These are phyloP conservation scores for Irpex rosettiformis DNA, from an alignment of 1,284 basidiomycete genomes.

Conservation along the genomic window DNA sequence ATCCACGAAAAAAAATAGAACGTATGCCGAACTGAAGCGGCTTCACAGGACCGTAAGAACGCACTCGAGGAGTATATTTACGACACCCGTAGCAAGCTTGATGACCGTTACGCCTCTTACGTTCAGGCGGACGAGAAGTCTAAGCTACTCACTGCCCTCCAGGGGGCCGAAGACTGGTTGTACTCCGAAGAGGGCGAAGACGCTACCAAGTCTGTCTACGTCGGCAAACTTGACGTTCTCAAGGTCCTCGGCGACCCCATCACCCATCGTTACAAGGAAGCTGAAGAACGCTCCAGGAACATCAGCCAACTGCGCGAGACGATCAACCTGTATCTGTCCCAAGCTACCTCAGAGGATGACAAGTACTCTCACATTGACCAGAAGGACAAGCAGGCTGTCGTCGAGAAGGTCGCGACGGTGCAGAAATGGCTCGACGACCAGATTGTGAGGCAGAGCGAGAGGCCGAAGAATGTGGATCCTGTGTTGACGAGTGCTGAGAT, in stretches of 20 bases:
- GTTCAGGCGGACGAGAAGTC: constrained; percentile 67
- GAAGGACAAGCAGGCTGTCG: constrained; percentile 80
- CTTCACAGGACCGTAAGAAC: constrained; percentile 84
- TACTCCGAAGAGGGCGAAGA: constrained; percentile 96
- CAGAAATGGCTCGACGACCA: constrained; percentile 95
- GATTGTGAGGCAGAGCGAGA: constrained; percentile 80
- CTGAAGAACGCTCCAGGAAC: constrained; percentile 73
- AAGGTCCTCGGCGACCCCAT: constrained; percentile 85
- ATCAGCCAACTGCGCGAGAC: constrained; percentile 78
- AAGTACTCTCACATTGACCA: constrained; percentile 85
- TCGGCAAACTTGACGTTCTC: constrained; percentile 73
- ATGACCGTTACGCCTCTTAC: constrained; percentile 77
- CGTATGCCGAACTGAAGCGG: background rate
- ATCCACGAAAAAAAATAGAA: background rate
- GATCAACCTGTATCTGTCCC: constrained; percentile 77
- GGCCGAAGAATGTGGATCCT: constrained; percentile 83
- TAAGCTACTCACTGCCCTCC: constrained; percentile 64
- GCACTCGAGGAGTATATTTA: constrained; percentile 97
- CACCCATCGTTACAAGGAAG: constrained; percentile 75
- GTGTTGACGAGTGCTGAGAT: constrained; percentile 80
- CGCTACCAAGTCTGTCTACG: constrained; percentile 88
- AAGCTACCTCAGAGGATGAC: constrained; percentile 81
- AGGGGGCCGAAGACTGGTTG: constrained; percentile 89
- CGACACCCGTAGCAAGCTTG: constrained; percentile 88
- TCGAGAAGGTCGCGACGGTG: constrained; percentile 77